Base-by-base conservation (phyloP, 2,329 filamentous ascomycete genomes). In the Cytospora piceae region DNA sequence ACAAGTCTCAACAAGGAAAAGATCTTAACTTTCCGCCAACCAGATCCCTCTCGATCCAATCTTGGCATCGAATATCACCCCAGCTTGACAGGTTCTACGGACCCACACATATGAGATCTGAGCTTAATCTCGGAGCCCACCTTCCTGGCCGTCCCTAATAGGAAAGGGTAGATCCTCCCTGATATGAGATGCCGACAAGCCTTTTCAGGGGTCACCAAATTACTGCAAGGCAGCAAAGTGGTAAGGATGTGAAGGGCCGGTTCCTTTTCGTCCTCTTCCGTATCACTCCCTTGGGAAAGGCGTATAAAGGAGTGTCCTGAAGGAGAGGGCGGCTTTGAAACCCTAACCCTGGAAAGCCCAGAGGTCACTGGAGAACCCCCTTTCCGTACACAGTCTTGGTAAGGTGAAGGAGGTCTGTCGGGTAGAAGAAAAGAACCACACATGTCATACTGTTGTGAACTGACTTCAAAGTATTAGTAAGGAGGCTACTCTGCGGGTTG, bases 91-190 rank as follows among this genome's bases (percentile, higher is more conserved):
- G 61, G n/a, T 27, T 54, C 53, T 61, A 46, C 37, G 55, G 34
- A 15, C 2, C 17, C 2, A n/a, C 20, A 14, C 11, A 49, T 22
- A 14, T 24, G 46, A 24, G 46, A 49, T 54, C 32, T 51, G 32
- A 53, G 32, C 62, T 63, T 63, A 69, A 72, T 72, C 67, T 73
- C 72, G 72, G 72, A 74, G 68, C 66, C 69, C 70, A 72, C 69
- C 72, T 74, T 74, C 73, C 73, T 72, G 68, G 66, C 69, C 72
- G 63, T 68, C 70, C 73, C 34, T 64, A 70, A 72, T 68, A 42
- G 71, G 73, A 72, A 74, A 66, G 27, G 34, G 54, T 53, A 42
- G 37, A 24, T 63, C 61, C 39, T 46, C 17, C 55, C n/a, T 3
- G 42, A 31, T 15, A 22, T 27, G 58, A 31, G 27, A 22, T 56